These are phyloP conservation scores for Westerdykella ornata DNA, from an alignment of 2,329 filamentous ascomycete species.

Conservation along the genomic window DNA sequence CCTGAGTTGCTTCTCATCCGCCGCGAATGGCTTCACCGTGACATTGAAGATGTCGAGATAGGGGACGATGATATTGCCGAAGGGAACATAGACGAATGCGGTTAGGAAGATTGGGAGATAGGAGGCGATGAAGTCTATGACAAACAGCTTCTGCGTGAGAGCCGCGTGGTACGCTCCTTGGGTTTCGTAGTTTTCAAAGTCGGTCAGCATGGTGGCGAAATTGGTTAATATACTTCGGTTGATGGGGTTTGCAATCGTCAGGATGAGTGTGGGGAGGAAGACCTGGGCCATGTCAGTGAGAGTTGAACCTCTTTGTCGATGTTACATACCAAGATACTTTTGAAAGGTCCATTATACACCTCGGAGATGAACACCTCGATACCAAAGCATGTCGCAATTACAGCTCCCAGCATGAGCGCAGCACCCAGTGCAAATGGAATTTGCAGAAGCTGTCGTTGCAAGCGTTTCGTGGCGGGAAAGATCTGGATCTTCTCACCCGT, in stretches of 20 bases:
- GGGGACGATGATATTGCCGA: conserved; percentile 74
- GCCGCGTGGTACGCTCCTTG: conserved; percentile 75
- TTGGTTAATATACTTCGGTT: conserved; percentile 68
- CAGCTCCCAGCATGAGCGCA: conserved; percentile 62
- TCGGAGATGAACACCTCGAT: conserved; percentile 96
- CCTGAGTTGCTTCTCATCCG: conserved; percentile 64
- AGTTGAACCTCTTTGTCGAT: not conserved
- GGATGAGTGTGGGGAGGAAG: conserved; percentile 80
- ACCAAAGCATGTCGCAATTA: conserved; percentile 82
- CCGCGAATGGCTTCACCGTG: conserved; percentile 66
- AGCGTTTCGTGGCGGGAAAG: conserved; percentile 68
- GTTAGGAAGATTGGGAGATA: conserved; percentile 90
- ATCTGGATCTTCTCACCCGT: conserved; percentile 72
- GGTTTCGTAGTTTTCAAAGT: conserved; percentile 89
- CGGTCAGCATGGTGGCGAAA: conserved; percentile 69
- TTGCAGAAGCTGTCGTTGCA: conserved; percentile 71
- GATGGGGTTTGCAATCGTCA: conserved; percentile 75
- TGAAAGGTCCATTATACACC: conserved; percentile 83
- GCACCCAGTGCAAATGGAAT: conserved; percentile 78
- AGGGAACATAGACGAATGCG: conserved; percentile 90
- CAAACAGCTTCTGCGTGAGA: conserved; percentile 86
- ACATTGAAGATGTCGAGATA: conserved; percentile 76
- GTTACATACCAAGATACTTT: conserved; percentile 67
- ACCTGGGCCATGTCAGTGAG: conserved; percentile 45
- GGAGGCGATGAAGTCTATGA: conserved; percentile 93